Evolutionary conservation across 2,329 filamentous ascomycete species (phyloP).

Genomic region (Aspergillus piperis): DNA sequence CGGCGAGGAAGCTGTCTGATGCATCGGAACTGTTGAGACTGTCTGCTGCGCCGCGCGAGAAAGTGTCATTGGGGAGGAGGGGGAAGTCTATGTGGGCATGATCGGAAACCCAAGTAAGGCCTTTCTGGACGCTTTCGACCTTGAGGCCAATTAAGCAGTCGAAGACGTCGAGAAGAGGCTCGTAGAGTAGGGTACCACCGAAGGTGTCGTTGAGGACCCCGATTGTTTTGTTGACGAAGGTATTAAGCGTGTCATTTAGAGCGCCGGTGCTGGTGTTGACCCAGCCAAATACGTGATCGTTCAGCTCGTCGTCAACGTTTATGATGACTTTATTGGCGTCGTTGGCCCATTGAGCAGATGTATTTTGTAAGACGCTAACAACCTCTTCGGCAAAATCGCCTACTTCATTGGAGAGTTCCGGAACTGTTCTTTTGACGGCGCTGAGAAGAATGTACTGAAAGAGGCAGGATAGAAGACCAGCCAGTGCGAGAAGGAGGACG

Average conservation of each 20-base stretch:
- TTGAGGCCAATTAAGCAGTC: constrained; percentile 88
- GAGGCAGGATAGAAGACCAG: constrained; percentile 78
- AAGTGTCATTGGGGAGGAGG: constrained; percentile 73
- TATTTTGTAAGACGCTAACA: constrained; percentile 68
- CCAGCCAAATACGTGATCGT: constrained; percentile 81
- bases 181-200: constrained; percentile 75
- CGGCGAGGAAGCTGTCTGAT: constrained; percentile 70
- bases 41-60: constrained; percentile 73
- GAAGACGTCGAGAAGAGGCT: constrained; percentile 76
- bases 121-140: constrained; percentile 78
- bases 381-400: constrained; percentile 78
- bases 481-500: constrained; percentile 76
- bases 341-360: constrained; percentile 74
- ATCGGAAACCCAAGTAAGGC: constrained; percentile 90
- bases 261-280: constrained; percentile 80
- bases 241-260: constrained; percentile 81
- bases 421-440: constrained; percentile 72
- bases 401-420: constrained; percentile 72
- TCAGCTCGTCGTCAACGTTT: constrained; percentile 69
- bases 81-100: constrained; percentile 83
- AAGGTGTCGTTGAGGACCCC: constrained; percentile 75
- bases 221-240: constrained; percentile 76
- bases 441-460: constrained; percentile 80
- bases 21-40: constrained; percentile 56
- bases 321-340: constrained; percentile 73